Evolutionary conservation across 2,329 filamentous ascomycete genomes (phyloP), one percentile per base, ranked within the genome.

Genomic region (Fusarium avenaceum): DNA sequence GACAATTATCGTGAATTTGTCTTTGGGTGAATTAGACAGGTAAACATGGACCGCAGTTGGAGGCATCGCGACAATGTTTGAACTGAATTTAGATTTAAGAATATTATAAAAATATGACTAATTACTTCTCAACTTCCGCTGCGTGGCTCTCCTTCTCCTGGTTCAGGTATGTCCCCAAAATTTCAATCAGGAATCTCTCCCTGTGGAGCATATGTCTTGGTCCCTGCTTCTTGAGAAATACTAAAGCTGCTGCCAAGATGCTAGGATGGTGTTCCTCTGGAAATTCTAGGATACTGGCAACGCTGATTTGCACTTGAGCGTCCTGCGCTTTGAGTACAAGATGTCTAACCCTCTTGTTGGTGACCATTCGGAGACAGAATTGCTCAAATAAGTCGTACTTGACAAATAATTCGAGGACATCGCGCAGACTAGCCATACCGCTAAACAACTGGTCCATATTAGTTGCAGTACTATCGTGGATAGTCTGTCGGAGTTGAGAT

Each of bases 1-100:
- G 79, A 80, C 10, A 97, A 97, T 74, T 97, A 92, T 86, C 85
- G 82, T 38, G 83, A 85, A 7, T 97, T 96, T 77, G 83, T 92
- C 1, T 91, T 91, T 77, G 92, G 91, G 5, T 47, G 26, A 8
- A 20, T 6, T 2, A 14, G 9, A 7, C 0, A 14, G 1, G 22
- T 2, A 2, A 9, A 6, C 4, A 20, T 28, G n/a, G n/a, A 7
- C 2, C 19, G 17, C 20, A 26, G 26, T 8, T 6, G 22, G 19
- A 28, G 7, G 11, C 14, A 14, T 13, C 30, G 30, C 14, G 17
- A 19, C 5, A 2, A 4, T 19, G 2, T n/a, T 8, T n/a, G 17
- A n/a, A n/a, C 9, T 38, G n/a, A 14, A n/a, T 38, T 26, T 30
- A n/a, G 9, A 15, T 20, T 17, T 3, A 19, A 10, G 11, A 19